Percentiles rank a stretch among this genome's conserved stretches.
phyloP scores from a whole-genome alignment of 768 basidiomycete species.

The Boletus patriciae region DNA sequence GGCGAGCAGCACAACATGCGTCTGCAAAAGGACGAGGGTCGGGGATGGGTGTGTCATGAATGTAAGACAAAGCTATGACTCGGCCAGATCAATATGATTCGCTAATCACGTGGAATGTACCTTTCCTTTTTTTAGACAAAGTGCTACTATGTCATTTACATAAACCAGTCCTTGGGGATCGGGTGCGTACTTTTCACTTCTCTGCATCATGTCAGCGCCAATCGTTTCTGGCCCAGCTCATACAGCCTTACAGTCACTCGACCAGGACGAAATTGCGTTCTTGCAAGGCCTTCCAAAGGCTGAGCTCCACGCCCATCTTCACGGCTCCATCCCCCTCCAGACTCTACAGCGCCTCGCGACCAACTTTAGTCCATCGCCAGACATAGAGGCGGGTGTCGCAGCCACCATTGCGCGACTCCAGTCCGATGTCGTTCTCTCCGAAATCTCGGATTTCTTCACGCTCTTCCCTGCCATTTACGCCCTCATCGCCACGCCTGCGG shows the following conservation, averaged over 20 bases:
- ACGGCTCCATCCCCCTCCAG: constrained; percentile 75
- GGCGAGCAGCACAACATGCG: constrained; percentile 5
- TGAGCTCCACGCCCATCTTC: constrained; percentile 84
- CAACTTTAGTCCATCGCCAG: constrained; percentile 32
- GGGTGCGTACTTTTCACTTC: too few species aligned
- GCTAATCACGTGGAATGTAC: constrained; percentile 14
- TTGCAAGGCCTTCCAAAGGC: constrained; percentile 71
- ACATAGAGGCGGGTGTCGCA: constrained; percentile 39
- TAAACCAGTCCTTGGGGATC: too few species aligned
- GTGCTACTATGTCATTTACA: too few species aligned
- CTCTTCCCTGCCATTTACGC: constrained; percentile 81
- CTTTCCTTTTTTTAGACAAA: too few species aligned
- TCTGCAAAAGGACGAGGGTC: neutral
- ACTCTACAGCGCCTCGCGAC: constrained; percentile 62
- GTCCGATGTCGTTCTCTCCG: constrained; percentile 43
- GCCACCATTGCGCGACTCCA: constrained; percentile 44
- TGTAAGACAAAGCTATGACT: neutral
- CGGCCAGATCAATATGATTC: neutral
- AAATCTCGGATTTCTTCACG: constrained; percentile 68
- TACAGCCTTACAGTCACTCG: constrained; percentile 54
- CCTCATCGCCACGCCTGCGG: constrained; percentile 59
- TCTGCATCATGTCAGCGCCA: neutral
- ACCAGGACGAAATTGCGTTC: constrained; percentile 53
- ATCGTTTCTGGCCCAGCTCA: constrained; percentile 37
- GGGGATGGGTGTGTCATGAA: too few species aligned